phyloP scores from a whole-genome alignment of 352 stramenopile genomes.

The Phytopythium mirpurense region DNA sequence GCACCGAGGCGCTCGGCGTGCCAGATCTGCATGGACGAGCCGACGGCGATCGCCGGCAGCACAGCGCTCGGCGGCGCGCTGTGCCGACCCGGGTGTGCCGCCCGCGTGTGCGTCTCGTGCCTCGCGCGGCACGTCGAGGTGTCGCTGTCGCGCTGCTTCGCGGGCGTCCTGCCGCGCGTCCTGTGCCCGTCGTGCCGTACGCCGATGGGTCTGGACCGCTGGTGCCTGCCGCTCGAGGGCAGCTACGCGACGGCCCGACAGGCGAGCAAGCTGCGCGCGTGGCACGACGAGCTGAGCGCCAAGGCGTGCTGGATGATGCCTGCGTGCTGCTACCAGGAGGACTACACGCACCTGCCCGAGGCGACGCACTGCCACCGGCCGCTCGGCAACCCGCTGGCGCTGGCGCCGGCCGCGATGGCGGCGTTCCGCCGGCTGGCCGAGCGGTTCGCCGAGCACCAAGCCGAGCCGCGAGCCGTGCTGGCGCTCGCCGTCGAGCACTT shows the following conservation, averaged over 20 bases:
- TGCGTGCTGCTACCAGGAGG: slow-evolving; percentile 25
- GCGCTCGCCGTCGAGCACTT: slow-evolving; percentile 14
- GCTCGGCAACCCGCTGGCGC: slow-evolving; percentile 2
- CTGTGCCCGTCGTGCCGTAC: slow-evolving; percentile 24
- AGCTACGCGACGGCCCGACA: not conserved
- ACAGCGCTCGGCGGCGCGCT: slow-evolving; percentile 4
- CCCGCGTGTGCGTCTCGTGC: slow-evolving; percentile 17
- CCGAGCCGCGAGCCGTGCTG: slow-evolving; percentile 9
- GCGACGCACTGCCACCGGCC: slow-evolving; percentile 1
- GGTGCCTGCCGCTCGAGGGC: slow-evolving; percentile 6
- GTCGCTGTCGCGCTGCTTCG: slow-evolving; percentile 20
- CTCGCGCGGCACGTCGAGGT: slow-evolving; percentile 19
- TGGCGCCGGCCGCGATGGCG: slow-evolving; percentile 11
- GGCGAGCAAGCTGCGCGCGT: not conserved
- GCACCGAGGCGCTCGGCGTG: slow-evolving; percentile 8
- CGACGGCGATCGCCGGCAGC: not conserved
- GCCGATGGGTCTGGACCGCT: slow-evolving; percentile 14
- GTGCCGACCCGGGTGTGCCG: slow-evolving; percentile 16
- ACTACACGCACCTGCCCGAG: slow-evolving; percentile 30
- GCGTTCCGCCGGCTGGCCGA: slow-evolving; percentile 15
- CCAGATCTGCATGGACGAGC: slow-evolving; percentile 32
- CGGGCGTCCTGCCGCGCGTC: slow-evolving; percentile 22
- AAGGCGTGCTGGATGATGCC: slow-evolving; percentile 18
- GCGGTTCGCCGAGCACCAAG: slow-evolving; percentile 18
- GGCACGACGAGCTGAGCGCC: slow-evolving; percentile 17